These are phyloP conservation scores for Oemleria cerasiformis DNA, from an alignment of 306 rosid species.

Conservation along the genomic window DNA sequence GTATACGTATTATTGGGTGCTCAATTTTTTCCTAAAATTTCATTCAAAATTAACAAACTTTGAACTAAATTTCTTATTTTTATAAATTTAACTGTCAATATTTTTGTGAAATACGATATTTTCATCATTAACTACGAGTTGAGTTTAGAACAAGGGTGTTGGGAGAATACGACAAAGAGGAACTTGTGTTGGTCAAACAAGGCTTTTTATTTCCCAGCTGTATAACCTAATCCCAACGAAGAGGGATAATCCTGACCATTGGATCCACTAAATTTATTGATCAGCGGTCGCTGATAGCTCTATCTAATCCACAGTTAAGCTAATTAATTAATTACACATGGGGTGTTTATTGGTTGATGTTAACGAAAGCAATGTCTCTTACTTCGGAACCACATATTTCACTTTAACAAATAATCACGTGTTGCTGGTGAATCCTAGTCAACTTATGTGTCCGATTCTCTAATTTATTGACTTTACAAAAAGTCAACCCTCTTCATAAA, in stretches of 20 bases:
- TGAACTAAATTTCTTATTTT: too few species aligned
- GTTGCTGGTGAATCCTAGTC: not conserved
- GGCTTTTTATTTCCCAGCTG: slow-evolving; percentile 5
- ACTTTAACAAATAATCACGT: slow-evolving; percentile 12
- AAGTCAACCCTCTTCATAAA: not conserved
- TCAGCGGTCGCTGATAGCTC: not conserved
- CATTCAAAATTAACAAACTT: too few species aligned
- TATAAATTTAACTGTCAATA: too few species aligned
- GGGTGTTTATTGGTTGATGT: not conserved
- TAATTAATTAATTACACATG: not conserved
- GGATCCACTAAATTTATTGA: not conserved
- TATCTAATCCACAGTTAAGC: not conserved
- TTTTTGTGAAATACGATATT: too few species aligned
- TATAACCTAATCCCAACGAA: slow-evolving; percentile 2
- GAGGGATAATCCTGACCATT: not conserved
- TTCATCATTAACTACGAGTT: too few species aligned
- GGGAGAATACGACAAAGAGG: not conserved
- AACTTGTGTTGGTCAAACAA: not conserved
- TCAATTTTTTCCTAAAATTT: too few species aligned
- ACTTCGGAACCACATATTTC: not conserved
- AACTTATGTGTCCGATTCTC: not conserved
- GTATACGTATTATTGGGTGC: too few species aligned
- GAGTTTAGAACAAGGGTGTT: too few species aligned
- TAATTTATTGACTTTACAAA: not conserved
- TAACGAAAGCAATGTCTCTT: not conserved